Conservation (phyloP, 2,329 filamentous ascomycete species). For the Gremmenia infestans region DNA sequence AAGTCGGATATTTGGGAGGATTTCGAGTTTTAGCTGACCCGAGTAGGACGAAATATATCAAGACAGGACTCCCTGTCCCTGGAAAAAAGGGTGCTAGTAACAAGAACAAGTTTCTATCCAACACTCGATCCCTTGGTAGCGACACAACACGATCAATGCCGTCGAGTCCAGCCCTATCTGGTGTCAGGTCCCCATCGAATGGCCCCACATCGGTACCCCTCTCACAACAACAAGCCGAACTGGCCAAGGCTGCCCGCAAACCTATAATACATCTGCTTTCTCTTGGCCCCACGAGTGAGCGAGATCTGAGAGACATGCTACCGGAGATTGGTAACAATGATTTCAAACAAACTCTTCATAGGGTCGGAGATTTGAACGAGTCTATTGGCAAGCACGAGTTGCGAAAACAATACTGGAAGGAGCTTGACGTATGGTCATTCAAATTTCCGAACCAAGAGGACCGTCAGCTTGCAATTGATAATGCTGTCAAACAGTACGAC, state of each 20-base stretch:
- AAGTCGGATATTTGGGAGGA: slow-evolving; percentile 26
- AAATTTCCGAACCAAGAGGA: slow-evolving; percentile 49
- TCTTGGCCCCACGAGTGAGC: slow-evolving; percentile 45
- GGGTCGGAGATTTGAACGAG: slow-evolving; percentile 50
- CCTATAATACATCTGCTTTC: slow-evolving; percentile 59
- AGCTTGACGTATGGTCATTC: slow-evolving; percentile 60
- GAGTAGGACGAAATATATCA: slow-evolving; percentile 37
- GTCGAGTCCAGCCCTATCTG: slow-evolving; percentile 51
- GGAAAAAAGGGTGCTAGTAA: slow-evolving; percentile 19
- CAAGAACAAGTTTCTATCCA: slow-evolving; percentile 24
- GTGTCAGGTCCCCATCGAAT: slow-evolving; percentile 48
- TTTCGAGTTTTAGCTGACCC: slow-evolving; percentile 27
- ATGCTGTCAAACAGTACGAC: slow-evolving; percentile 56
- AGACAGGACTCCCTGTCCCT: slow-evolving; percentile 26
- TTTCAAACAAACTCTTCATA: slow-evolving; percentile 49
- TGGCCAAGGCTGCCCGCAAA: slow-evolving; percentile 47
- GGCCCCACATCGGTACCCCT: slow-evolving; percentile 46
- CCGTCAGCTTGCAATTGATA: slow-evolving; percentile 56
- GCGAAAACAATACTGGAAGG: slow-evolving; percentile 55
- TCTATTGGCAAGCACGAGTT: slow-evolving; percentile 49
- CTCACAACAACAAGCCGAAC: slow-evolving; percentile 47
- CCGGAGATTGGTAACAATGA: slow-evolving; percentile 44
- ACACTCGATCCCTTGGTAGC: slow-evolving; percentile 19
- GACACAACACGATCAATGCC: slow-evolving; percentile 39
- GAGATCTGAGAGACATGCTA: slow-evolving; percentile 47